Evolutionary conservation across 2,329 filamentous ascomycete species (phyloP), one percentile per base, ranked within the genome.

Genomic region (Setomelanomma holmii): DNA sequence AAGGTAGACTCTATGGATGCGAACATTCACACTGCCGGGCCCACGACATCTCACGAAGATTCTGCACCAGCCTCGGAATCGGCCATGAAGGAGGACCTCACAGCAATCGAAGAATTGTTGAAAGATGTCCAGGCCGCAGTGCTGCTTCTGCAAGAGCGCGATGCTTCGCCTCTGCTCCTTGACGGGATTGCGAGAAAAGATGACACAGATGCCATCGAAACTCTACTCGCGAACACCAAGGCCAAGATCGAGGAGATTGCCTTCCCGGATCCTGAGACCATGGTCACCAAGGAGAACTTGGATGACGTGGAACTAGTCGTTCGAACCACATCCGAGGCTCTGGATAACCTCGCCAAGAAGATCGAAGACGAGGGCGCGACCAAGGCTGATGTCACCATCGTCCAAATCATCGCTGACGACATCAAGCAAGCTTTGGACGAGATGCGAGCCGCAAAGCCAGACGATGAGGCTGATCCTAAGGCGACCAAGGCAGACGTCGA

Each of bases 151-250:
- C 70, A 72, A 42, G 68, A 72, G 22, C 66, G 67, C 2, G 68
- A 71, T 19, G 49, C 51, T 2, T 24, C 58, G 11, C 27, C 63
- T 5, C 56, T 64, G 7, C 49, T 49, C 1, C 43, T 76, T 12
- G 80, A 83, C 41, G 85, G 86, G 33, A 72, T 81, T 2, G 87
- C 89, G 5, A 86, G 82, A 24, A 90, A 90, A 69, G 91, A 96
- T 60, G 93, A 98, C 63, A 90, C 93, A 0, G 86, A 93, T 55
- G 91, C 91, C 10, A 93, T 98, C 52, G 93, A 97, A 74, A 96
- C 89, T 0, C 86, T 98, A 42, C 82, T 98, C 11, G 86, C 89
- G 36, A 96, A 96, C 71, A 93, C 92, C 24, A 97, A 97, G 72
- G 86, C 88, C 4, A 90, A 90, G 40, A 79, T 98, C 8, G 93